phyloP scores from a whole-genome alignment of 768 basidiomycete species.

The Termitomyces eurrhizus region DNA sequence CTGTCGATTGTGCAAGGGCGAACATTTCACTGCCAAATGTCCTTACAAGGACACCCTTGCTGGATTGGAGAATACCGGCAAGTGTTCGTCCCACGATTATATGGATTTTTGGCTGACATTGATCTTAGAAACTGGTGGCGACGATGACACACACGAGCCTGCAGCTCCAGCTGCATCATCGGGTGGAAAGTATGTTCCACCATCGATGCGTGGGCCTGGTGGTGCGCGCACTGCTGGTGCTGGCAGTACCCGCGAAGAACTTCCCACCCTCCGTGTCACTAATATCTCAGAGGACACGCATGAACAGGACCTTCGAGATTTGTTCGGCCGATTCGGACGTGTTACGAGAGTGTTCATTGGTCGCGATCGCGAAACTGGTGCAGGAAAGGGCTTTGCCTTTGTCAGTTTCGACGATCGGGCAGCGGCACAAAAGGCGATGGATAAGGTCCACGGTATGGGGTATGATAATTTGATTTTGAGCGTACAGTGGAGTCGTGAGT shows the following conservation, averaged over 20 bases:
- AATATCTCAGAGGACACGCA: conserved; percentile 95
- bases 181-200: conserved; percentile 88
- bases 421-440: conserved; percentile 82
- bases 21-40: conserved; percentile 97
- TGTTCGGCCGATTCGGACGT: conserved; percentile 84
- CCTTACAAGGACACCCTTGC: conserved; percentile 95
- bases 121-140: conserved; percentile 26
- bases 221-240: conserved; percentile 65
- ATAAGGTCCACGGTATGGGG: conserved; percentile 87
- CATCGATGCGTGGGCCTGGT: conserved; percentile 74
- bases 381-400: conserved; percentile 96
- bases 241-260: conserved; percentile 73
- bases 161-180: conserved; percentile 36
- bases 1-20: conserved; percentile 94
- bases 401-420: conserved; percentile 88
- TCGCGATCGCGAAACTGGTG: conserved; percentile 89
- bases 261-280: conserved; percentile 95
- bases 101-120: not conserved
- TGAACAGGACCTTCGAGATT: conserved; percentile 89
- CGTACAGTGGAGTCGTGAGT: conserved; percentile 62
- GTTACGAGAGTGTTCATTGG: conserved; percentile 93
- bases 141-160: conserved; percentile 33
- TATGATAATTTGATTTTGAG: conserved; percentile 88
- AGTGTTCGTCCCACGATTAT: conserved; percentile 13
- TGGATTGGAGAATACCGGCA: conserved; percentile 62